phyloP scores from a whole-genome alignment of 768 basidiomycete genomes.

The Suillus occidentalis region DNA sequence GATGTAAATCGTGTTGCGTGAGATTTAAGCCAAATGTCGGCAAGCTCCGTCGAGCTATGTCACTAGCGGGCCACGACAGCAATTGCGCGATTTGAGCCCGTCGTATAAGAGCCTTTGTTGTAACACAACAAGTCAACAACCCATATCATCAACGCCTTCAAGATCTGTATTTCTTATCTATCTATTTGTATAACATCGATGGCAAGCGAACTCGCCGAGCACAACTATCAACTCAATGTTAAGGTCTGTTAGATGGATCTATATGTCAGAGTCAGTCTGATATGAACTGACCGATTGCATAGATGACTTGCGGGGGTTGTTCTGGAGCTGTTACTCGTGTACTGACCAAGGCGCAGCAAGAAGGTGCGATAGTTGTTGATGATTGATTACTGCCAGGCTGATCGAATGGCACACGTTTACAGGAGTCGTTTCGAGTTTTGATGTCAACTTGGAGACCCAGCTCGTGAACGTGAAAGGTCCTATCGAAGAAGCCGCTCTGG shows the following conservation, averaged over 20 bases:
- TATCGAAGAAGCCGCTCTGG: slow-evolving; percentile 61
- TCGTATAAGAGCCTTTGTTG: slow-evolving; percentile 6
- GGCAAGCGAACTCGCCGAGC: slow-evolving; percentile 10
- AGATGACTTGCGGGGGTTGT: slow-evolving; percentile 91
- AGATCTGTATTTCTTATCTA: slow-evolving; percentile 1
- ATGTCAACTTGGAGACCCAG: slow-evolving; percentile 67
- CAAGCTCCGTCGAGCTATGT: slow-evolving; percentile 8
- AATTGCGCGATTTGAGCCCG: slow-evolving; percentile 10
- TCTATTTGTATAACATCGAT: background rate
- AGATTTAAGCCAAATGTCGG: slow-evolving; percentile 14
- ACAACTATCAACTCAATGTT: slow-evolving; percentile 74
- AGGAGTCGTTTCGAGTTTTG: slow-evolving; percentile 38
- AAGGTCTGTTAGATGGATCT: slow-evolving; percentile 49
- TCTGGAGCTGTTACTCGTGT: slow-evolving; percentile 80
- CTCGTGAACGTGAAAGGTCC: slow-evolving; percentile 67
- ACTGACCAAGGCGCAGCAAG: slow-evolving; percentile 61
- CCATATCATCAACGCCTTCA: background rate
- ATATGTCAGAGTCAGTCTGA: no score
- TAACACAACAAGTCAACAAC: background rate
- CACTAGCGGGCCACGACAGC: background rate
- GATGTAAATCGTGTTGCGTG: slow-evolving; percentile 8
- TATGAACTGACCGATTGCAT: slow-evolving; percentile 7
- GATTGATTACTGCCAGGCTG: slow-evolving; percentile 8
- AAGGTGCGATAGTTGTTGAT: slow-evolving; percentile 23
- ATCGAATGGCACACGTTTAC: background rate